Base-by-base conservation (phyloP, 176 grass and related monocot genomes). In the Microstegium vimineum region DNA sequence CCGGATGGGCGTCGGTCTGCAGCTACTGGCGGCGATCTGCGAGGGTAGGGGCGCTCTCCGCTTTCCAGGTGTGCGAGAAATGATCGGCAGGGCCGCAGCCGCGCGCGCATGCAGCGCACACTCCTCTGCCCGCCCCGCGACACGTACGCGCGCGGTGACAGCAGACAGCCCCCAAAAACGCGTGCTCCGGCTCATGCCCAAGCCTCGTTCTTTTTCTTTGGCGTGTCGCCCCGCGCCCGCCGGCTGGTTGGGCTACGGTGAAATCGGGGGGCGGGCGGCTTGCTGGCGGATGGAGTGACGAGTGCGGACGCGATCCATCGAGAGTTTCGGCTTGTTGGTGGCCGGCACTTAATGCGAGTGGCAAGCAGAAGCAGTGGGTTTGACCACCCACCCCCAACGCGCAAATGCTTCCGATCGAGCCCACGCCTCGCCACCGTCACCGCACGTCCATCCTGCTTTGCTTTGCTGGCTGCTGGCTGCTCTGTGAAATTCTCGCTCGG, bases 21-120 rank as follows among this genome's bases (percentile, higher is more conserved):
- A 71, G 73, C 80, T 23, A 77, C 71, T 47, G 37, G 66, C 65
- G 37, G 66, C 65, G 71, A 41, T 78, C 26, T 0, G 64, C 22
- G 3, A 23, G n/a, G n/a, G n/a, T n/a, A 35, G 4, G 31, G 64
- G 45, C 61, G 28, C 6, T 10, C 26, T 13, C 46, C 47, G 20
- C 73, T 60, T 71, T 78, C 81, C 69, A 84, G 81, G 87, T 76
- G 87, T 28, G 78, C 26, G 35, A 27, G 71, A 85, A 54, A 71
- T 81, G 52, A 56, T 76, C 6, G 49, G 61, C 60, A 61, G 81
- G 66, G 8, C 25, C 0, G 54, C 10, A 16, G 51, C 32, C 17
- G 66, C 67, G 67, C 17, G 66, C 67, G 67, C 69, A 71, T 71
- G 69, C 69, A 5, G 41, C 41, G 22, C 71, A 34, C 71, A 0